phyloP scores from a whole-genome alignment of 768 basidiomycete species.

The Tulasnella sp. region DNA sequence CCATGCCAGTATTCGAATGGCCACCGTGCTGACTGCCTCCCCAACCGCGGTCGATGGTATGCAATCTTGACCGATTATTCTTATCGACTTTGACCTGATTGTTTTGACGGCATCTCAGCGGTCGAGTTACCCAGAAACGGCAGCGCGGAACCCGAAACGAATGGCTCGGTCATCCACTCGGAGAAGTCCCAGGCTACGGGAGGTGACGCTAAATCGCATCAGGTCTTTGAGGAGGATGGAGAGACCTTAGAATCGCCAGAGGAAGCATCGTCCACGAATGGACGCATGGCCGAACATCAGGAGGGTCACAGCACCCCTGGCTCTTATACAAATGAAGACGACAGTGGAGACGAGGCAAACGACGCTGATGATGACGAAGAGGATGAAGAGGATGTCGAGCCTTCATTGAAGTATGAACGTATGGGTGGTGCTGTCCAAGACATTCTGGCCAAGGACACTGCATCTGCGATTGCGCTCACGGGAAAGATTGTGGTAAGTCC shows the following conservation, averaged over 20 bases:
- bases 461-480: slow-evolving; percentile 66
- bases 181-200: too few species aligned
- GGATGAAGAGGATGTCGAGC: slow-evolving; percentile 79
- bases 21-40: too few species aligned
- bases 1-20: too few species aligned
- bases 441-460: slow-evolving; percentile 78
- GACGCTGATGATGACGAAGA: slow-evolving; percentile 45
- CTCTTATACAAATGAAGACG: slow-evolving; percentile 21
- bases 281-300: background rate
- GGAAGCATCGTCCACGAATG: background rate
- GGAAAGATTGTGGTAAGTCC: slow-evolving; percentile 54
- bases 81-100: too few species aligned
- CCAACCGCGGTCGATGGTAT: too few species aligned
- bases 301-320: slow-evolving; percentile 1
- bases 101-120: too few species aligned
- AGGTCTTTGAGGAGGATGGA: background rate
- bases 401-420: slow-evolving; percentile 80
- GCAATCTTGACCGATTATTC: too few species aligned
- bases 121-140: too few species aligned
- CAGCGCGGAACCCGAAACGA: too few species aligned
- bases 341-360: too few species aligned
- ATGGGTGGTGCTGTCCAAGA: slow-evolving; percentile 60
- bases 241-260: background rate
- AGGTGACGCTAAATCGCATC: too few species aligned
- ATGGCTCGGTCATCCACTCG: too few species aligned